phyloP scores from a whole-genome alignment of 1,139 yeast genomes.

The Kodamaea fungicola region DNA sequence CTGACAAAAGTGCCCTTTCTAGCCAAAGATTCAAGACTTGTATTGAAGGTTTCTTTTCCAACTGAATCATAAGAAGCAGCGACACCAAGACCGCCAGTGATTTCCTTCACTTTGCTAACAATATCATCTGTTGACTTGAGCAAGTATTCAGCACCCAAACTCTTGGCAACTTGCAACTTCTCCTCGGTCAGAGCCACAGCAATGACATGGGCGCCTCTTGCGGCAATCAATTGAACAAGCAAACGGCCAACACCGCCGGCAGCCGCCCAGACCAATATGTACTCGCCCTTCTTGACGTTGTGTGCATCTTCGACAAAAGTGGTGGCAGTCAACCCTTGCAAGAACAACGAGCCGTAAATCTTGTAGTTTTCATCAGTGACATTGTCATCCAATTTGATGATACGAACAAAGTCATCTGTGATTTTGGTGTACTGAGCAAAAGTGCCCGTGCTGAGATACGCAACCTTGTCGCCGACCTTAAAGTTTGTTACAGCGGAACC shows the following conservation, averaged over 20 bases:
- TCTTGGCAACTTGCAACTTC: constrained; percentile 57
- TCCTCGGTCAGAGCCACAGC: constrained; percentile 79
- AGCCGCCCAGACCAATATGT: constrained; percentile 79
- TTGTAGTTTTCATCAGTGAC: constrained; percentile 46
- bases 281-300: constrained; percentile 63
- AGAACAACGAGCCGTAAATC: constrained; percentile 54
- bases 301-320: constrained; percentile 67
- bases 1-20: constrained; percentile 73
- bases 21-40: constrained; percentile 57
- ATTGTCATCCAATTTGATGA: constrained; percentile 49
- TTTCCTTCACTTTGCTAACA: constrained; percentile 54
- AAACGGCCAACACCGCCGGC: constrained; percentile 90
- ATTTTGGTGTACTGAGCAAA: constrained; percentile 72
- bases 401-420: constrained; percentile 23
- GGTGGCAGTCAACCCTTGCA: constrained; percentile 80
- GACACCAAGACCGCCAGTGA: constrained; percentile 72
- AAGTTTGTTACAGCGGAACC: constrained; percentile 58
- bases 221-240: constrained; percentile 58
- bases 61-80: constrained; percentile 73
- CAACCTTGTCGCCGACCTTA: constrained; percentile 71
- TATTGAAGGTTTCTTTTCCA: constrained; percentile 75
- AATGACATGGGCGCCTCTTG: constrained; percentile 73
- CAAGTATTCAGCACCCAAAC: constrained; percentile 71
- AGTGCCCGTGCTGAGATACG: constrained; percentile 48
- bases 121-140: constrained; percentile 63